These are phyloP conservation scores for Cicer cuneatum DNA, from an alignment of 306 rosid species.

Conservation along the genomic window DNA sequence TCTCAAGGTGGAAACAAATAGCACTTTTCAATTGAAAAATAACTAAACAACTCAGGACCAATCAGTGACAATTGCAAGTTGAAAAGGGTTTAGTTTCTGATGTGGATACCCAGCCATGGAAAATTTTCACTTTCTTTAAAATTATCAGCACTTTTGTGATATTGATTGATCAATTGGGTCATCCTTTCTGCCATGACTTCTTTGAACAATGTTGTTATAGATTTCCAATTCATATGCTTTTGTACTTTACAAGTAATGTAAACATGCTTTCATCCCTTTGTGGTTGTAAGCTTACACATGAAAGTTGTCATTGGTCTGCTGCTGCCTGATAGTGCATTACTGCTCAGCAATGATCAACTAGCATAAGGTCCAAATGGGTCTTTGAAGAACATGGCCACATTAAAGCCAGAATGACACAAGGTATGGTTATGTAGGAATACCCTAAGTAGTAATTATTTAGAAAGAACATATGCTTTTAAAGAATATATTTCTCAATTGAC, in stretches of 20 bases:
- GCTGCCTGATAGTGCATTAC: slow-evolving; percentile 29
- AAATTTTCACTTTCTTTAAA: slow-evolving; percentile 13
- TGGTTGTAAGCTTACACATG: slow-evolving; percentile 43
- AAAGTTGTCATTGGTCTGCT: slow-evolving; percentile 38
- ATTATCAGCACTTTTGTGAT: neutral
- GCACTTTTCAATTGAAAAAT: neutral
- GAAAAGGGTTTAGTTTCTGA: slow-evolving; percentile 31
- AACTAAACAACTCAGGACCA: neutral
- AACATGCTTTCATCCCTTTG: slow-evolving; percentile 33
- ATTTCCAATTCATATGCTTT: slow-evolving; percentile 30
- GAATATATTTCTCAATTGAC: slow-evolving; percentile 5
- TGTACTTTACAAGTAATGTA: slow-evolving; percentile 35
- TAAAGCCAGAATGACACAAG: slow-evolving; percentile 41
- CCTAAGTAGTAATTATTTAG: neutral
- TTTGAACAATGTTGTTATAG: slow-evolving; percentile 34
- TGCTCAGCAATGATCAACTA: slow-evolving; percentile 48
- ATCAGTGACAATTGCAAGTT: slow-evolving; percentile 11
- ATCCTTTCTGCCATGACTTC: slow-evolving; percentile 39
- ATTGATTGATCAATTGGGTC: neutral
- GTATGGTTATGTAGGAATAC: slow-evolving; percentile 36
- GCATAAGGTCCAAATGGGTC: slow-evolving; percentile 43
- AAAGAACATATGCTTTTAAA: slow-evolving; percentile 16
- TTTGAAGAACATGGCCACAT: slow-evolving; percentile 39
- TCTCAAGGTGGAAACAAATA: slow-evolving; percentile 14
- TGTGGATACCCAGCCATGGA: slow-evolving; percentile 13